phyloP scores from a whole-genome alignment of 1,139 yeast genomes.

The Protomyces arabidopsidicola region DNA sequence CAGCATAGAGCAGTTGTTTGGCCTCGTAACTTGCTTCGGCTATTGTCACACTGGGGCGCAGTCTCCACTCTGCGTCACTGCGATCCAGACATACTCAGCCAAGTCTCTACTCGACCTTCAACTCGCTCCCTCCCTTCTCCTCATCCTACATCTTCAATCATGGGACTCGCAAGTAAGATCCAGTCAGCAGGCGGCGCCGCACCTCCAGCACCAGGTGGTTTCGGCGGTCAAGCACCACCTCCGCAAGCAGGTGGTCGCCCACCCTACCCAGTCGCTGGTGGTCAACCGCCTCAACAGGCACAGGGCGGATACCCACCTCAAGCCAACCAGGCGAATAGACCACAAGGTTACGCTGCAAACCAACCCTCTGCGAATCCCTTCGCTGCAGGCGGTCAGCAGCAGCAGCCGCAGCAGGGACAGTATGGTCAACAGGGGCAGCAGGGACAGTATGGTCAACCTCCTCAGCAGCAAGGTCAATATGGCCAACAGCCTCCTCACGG shows the following conservation, averaged over 20 bases:
- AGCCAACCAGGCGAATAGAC: constrained; percentile 6
- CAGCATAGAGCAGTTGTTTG: too few species aligned
- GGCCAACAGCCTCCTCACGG: constrained; percentile 3
- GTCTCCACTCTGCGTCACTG: too few species aligned
- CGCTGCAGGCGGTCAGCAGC: constrained; percentile 2
- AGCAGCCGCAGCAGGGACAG: constrained; percentile 30
- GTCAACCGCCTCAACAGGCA: neutral
- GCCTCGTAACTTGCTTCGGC: too few species aligned
- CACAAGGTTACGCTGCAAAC: constrained; percentile 16
- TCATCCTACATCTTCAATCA: neutral
- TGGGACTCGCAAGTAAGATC: constrained; percentile 24
- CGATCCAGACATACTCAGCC: too few species aligned
- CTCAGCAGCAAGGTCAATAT: constrained; percentile 32
- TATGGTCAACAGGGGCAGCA: constrained; percentile 24
- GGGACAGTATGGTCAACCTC: constrained; percentile 31
- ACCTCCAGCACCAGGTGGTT: constrained; percentile 3
- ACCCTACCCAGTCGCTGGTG: neutral
- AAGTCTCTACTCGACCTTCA: too few species aligned
- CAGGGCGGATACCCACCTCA: constrained; percentile 7
- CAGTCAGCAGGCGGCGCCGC: constrained; percentile 15
- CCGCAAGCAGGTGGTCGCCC: constrained; percentile 7
- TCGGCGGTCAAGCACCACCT: constrained; percentile 1
- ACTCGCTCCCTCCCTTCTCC: too few species aligned
- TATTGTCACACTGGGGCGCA: too few species aligned
- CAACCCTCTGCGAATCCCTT: constrained; percentile 23